Percentiles rank a stretch among this genome's conserved stretches.
Conservation (phyloP, 2,329 filamentous ascomycete species). For the Beauveria asiatica region DNA sequence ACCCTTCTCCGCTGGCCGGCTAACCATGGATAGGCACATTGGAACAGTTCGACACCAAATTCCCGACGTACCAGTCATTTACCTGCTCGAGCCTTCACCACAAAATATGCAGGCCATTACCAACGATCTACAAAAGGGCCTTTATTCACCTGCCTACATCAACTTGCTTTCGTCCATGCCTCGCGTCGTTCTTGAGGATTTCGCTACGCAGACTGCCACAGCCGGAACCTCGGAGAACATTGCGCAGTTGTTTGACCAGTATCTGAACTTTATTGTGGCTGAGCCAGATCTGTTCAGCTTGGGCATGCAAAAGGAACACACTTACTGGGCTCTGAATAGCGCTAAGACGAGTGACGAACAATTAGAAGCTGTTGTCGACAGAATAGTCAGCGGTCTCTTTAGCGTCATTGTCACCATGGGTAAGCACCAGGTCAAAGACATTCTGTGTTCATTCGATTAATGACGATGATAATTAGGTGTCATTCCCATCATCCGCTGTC, state of each 20-base stretch:
- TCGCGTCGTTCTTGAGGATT: constrained; percentile 84
- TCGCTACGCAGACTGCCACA: constrained; percentile 77
- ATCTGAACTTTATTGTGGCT: constrained; percentile 92
- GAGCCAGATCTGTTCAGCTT: constrained; percentile 94
- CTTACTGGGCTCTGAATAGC: constrained; percentile 95
- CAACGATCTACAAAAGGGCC: constrained; percentile 71
- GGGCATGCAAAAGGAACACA: constrained; percentile 81
- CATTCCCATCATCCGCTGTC: constrained; percentile 91
- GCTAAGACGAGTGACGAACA: constrained; percentile 83
- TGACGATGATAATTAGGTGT: constrained; percentile 45
- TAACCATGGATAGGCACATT: constrained; percentile 54
- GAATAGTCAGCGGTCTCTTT: constrained; percentile 92
- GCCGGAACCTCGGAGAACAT: constrained; percentile 83
- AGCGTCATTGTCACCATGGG: constrained; percentile 98
- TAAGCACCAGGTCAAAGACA: constrained; percentile 27
- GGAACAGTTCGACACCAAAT: constrained; percentile 77
- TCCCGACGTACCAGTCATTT: constrained; percentile 91
- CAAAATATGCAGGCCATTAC: constrained; percentile 78
- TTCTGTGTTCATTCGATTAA: background rate
- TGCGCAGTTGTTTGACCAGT: constrained; percentile 90
- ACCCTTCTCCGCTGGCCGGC: background rate
- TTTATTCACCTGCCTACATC: constrained; percentile 91
- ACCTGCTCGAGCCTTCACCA: constrained; percentile 82
- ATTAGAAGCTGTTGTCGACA: constrained; percentile 78
- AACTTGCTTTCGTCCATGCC: constrained; percentile 96